A percentile compares a stretch with the other conserved stretches of the same genome.
These are phyloP conservation scores for Trapa incisa DNA, from an alignment of 345 rosid genomes.

Conservation along the genomic window DNA sequence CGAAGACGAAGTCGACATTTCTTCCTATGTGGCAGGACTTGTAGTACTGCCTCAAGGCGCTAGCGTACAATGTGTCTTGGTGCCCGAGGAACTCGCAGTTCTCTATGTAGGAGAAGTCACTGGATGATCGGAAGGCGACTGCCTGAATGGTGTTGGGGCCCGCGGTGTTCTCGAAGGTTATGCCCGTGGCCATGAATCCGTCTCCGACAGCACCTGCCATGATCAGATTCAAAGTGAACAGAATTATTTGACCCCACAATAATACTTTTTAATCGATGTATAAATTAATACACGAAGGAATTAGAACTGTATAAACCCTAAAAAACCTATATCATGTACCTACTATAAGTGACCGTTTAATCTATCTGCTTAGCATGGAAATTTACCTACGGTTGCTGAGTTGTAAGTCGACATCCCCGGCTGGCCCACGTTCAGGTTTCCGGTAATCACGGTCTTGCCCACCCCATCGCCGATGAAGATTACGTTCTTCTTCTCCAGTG, in stretches of 20 bases:
- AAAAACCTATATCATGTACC: too few species aligned
- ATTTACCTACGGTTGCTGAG: slow-evolving; percentile 86
- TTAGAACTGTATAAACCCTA: too few species aligned
- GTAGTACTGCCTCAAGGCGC: slow-evolving; percentile 37
- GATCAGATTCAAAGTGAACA: too few species aligned
- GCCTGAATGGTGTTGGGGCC: slow-evolving; percentile 35
- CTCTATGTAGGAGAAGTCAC: slow-evolving; percentile 25
- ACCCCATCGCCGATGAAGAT: slow-evolving; percentile 84
- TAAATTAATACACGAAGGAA: too few species aligned
- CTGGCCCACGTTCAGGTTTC: slow-evolving; percentile 40
- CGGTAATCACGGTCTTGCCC: slow-evolving; percentile 56
- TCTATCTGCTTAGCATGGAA: too few species aligned
- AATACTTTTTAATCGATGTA: too few species aligned
- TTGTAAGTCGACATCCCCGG: slow-evolving; percentile 79
- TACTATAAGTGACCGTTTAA: too few species aligned
- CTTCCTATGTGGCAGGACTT: slow-evolving; percentile 33
- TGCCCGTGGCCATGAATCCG: too few species aligned
- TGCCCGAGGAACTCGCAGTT: slow-evolving; percentile 31
- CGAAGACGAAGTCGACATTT: slow-evolving; percentile 42
- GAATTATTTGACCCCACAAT: too few species aligned
- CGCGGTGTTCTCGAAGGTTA: slow-evolving; percentile 14
- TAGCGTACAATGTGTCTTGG: slow-evolving; percentile 37
- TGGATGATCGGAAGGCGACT: slow-evolving; percentile 28
- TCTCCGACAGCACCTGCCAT: too few species aligned
- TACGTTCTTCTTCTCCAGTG: slow-evolving; percentile 48